These are phyloP conservation scores for Excoecaria agallocha DNA, from an alignment of 345 rosid genomes.

Conservation along the genomic window DNA sequence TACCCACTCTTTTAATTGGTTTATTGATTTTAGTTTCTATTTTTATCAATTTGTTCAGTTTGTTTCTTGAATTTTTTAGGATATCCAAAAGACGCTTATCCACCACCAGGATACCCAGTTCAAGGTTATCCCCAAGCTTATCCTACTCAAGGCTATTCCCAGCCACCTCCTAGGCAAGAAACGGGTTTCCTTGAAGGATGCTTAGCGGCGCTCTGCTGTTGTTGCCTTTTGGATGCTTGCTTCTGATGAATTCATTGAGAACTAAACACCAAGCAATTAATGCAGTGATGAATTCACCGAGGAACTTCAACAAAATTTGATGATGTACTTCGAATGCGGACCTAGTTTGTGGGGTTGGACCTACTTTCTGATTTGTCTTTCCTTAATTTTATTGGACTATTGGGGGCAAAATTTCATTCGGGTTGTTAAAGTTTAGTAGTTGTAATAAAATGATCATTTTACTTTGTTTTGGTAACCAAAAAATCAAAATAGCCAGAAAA, in stretches of 20 bases:
- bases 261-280: no score
- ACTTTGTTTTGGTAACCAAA: no score
- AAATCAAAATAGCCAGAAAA: no score
- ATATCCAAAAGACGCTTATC: constrained; percentile 56
- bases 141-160: constrained; percentile 35
- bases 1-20: neutral
- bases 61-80: constrained; percentile 24
- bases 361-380: no score
- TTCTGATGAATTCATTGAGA: constrained; percentile 42
- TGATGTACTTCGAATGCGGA: no score
- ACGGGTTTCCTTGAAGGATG: constrained; percentile 63
- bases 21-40: neutral
- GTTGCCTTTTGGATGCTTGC: constrained; percentile 71
- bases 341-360: no score
- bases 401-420: no score
- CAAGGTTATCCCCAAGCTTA: constrained; percentile 47
- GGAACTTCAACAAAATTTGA: no score
- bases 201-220: constrained; percentile 73
- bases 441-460: no score
- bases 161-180: constrained; percentile 38
- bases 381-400: no score
- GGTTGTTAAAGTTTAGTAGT: no score
- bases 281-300: no score
- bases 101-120: constrained; percentile 57
- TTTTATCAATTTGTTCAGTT: neutral